These are phyloP conservation scores for Trichoderma parareesei DNA, from an alignment of 495 filamentous ascomycete species.

Conservation along the genomic window DNA sequence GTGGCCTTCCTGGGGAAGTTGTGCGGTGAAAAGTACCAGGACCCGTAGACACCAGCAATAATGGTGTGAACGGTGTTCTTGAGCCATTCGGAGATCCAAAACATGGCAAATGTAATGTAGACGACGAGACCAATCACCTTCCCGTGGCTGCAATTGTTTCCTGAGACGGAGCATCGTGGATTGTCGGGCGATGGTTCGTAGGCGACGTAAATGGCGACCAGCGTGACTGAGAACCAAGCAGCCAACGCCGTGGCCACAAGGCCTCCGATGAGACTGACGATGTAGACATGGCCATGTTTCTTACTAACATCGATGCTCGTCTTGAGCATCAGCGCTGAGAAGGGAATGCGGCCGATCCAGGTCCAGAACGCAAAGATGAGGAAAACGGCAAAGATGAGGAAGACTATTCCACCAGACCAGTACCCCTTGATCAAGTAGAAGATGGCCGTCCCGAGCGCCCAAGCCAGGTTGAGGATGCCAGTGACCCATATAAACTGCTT, in stretches of 20 bases:
- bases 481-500: conserved; percentile 90
- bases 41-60: conserved; percentile 81
- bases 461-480: conserved; percentile 77
- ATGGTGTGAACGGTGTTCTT: conserved; percentile 89
- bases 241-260: conserved; percentile 64
- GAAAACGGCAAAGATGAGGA: conserved; percentile 64
- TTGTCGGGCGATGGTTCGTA: conserved; percentile 61
- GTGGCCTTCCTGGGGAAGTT: conserved; percentile 71
- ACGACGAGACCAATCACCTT: conserved; percentile 78
- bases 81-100: conserved; percentile 87
- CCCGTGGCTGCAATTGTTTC: conserved; percentile 60
- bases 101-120: conserved; percentile 81
- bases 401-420: conserved; percentile 77
- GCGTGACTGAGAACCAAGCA: conserved; percentile 52
- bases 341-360: conserved; percentile 84
- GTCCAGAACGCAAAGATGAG: conserved; percentile 45
- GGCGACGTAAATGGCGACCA: conserved; percentile 66
- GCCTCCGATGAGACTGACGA: conserved; percentile 75
- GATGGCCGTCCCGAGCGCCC: conserved; percentile 55
- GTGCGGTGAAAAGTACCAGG: conserved; percentile 77
- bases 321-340: conserved; percentile 82
- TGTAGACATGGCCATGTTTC: conserved; percentile 73
- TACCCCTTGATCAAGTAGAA: conserved; percentile 62
- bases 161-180: conserved; percentile 54
- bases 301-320: conserved; percentile 81